A percentile compares a stretch with the other conserved stretches of the same genome.
Evolutionary conservation across 192 early-diverging fungal species (phyloP).

Genomic region (Geranomyces variabilis): DNA sequence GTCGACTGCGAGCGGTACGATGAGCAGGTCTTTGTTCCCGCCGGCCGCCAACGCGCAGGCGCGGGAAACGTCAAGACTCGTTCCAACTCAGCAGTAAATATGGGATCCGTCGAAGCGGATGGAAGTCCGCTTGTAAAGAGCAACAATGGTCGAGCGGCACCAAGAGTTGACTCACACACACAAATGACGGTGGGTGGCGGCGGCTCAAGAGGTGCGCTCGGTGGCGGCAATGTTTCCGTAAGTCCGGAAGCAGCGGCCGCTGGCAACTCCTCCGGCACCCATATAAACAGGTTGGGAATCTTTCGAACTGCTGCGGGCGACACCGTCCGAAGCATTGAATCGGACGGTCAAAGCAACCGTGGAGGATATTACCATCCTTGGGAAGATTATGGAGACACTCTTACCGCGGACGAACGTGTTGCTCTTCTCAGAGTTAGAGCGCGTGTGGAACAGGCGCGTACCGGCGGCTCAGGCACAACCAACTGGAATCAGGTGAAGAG

Average conservation of each 20-base stretch:
- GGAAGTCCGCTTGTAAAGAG: background rate
- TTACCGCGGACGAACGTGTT: constrained; percentile 23
- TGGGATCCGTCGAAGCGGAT: constrained; percentile 1
- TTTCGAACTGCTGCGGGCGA: constrained; percentile 10
- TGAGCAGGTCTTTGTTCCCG: constrained; percentile 22
- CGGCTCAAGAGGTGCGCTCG: background rate
- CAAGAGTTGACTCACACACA: constrained; percentile 6
- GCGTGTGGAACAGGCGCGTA: constrained; percentile 24
- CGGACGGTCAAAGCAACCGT: constrained; percentile 8
- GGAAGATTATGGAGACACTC: constrained; percentile 24
- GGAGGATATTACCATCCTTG: constrained; percentile 17
- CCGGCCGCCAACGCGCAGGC: background rate
- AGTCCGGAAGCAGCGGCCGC: constrained; percentile 7
- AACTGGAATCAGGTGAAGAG: background rate
- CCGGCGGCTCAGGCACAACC: background rate
- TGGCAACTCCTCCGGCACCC: background rate
- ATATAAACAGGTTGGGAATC: background rate
- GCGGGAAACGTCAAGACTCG: constrained; percentile 8
- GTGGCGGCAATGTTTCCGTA: background rate
- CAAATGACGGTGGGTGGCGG: background rate
- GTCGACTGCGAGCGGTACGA: constrained; percentile 31
- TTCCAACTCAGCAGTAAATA: constrained; percentile 21
- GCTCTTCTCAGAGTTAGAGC: constrained; percentile 22
- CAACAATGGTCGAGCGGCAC: background rate
- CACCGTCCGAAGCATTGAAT: constrained; percentile 24